Percentiles rank a stretch among this genome's conserved stretches.
Evolutionary conservation across 495 filamentous ascomycete species (phyloP).

Genomic region (Tuber magnatum): DNA sequence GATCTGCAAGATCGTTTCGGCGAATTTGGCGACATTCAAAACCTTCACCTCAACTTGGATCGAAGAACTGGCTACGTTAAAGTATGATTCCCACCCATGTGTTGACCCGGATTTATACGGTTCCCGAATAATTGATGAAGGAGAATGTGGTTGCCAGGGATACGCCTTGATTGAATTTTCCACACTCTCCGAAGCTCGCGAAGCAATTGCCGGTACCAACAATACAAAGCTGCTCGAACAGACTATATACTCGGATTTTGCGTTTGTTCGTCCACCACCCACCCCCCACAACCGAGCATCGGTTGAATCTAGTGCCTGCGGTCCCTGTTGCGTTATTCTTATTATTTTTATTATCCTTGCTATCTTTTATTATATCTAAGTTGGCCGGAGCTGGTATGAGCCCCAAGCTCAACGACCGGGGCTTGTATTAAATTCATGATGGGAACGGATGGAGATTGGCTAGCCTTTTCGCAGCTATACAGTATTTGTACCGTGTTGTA

Average conservation of each 20-base stretch:
- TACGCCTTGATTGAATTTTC: conserved; percentile 35
- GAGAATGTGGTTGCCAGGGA: conserved; percentile 18
- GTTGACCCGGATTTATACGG: neutral
- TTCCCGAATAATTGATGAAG: neutral
- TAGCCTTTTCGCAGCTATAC: neutral
- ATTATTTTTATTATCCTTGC: neutral
- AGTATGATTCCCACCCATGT: conserved; percentile 47
- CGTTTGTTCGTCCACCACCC: conserved; percentile 90
- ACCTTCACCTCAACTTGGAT: conserved; percentile 89
- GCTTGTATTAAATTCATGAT: neutral
- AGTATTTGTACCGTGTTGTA: neutral
- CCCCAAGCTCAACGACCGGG: neutral
- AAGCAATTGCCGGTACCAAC: conserved; percentile 41
- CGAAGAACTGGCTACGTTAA: conserved; percentile 95
- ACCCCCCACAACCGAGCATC: conserved; percentile 45
- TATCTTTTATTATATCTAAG: neutral
- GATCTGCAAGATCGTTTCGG: conserved; percentile 89
- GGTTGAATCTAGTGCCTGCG: neutral
- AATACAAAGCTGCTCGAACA: conserved; percentile 82
- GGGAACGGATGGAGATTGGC: neutral
- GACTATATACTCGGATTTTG: conserved; percentile 86
- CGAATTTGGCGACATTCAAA: conserved; percentile 96
- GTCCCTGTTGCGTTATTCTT: neutral
- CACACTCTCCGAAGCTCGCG: conserved; percentile 45
- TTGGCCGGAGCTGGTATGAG: neutral